phyloP scores from a whole-genome alignment of 768 basidiomycete genomes.

The Galerina sulciceps region DNA sequence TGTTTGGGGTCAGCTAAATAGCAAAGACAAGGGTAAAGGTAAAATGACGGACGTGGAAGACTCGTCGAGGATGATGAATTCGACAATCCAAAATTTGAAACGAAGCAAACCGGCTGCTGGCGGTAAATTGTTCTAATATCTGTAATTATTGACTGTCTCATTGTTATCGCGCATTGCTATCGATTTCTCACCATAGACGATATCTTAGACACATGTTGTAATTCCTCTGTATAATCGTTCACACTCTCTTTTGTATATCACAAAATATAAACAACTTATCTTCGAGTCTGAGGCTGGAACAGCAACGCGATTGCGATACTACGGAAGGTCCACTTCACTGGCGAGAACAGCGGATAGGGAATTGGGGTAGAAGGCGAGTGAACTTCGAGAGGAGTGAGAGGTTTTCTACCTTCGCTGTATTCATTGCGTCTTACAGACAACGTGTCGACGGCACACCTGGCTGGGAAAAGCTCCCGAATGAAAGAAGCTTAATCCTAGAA shows the following conservation, averaged over 20 bases:
- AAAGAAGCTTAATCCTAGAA: constrained; percentile 15
- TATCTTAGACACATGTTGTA: constrained; percentile 10
- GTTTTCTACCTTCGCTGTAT: constrained; percentile 1
- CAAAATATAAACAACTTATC: neutral
- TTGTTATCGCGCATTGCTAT: constrained; percentile 14
- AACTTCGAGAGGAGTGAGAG: neutral
- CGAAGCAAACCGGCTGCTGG: constrained; percentile 19
- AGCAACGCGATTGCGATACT: too few relatives aligned
- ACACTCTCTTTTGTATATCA: neutral
- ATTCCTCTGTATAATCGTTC: neutral
- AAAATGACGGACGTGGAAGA: constrained; percentile 14
- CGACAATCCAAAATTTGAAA: constrained; percentile 18
- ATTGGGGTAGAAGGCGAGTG: neutral
- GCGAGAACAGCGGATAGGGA: neutral
- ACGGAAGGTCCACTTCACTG: too few relatives aligned
- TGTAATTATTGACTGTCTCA: neutral
- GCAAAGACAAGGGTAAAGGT: constrained; percentile 15
- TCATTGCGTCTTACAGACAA: constrained; percentile 3
- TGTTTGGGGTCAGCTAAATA: constrained; percentile 9
- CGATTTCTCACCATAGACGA: constrained; percentile 16
- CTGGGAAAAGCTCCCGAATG: constrained; percentile 2
- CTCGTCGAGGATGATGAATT: constrained; percentile 1
- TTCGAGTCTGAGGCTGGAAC: neutral
- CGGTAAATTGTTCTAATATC: constrained; percentile 17
- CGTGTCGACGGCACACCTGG: constrained; percentile 12